Conservation (phyloP, 345 rosid species). For the Euphorbia lathyris region DNA sequence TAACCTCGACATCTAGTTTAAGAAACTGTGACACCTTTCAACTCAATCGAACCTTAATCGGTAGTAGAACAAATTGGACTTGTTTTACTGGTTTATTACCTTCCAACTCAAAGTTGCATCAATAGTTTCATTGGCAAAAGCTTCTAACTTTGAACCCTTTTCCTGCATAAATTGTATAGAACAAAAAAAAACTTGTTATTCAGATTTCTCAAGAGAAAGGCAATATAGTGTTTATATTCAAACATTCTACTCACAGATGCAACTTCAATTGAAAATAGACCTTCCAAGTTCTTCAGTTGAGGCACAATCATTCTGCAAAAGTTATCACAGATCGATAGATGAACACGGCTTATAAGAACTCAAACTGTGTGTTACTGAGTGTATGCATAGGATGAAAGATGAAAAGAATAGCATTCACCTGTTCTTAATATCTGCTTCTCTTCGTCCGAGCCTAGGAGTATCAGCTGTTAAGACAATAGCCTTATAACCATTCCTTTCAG, state of each 20-base stretch:
- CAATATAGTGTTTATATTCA: too few relatives aligned
- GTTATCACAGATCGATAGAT: not conserved
- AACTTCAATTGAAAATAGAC: conserved; percentile 49
- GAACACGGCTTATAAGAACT: not conserved
- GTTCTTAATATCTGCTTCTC: conserved; percentile 89
- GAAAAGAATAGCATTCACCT: conserved; percentile 35
- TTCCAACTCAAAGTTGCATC: conserved; percentile 76
- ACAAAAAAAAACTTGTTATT: not conserved
- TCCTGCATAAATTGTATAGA: conserved; percentile 36
- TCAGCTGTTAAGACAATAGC: conserved; percentile 84
- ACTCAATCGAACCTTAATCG: too few relatives aligned
- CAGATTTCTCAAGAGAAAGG: not conserved
- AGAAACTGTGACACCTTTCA: too few relatives aligned
- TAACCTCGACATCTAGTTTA: too few relatives aligned
- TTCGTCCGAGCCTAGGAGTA: conserved; percentile 75
- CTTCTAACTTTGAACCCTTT: conserved; percentile 58
- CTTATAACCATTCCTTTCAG: conserved; percentile 75
- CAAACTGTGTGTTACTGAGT: not conserved
- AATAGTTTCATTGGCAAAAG: conserved; percentile 31
- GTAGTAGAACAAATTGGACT: too few relatives aligned
- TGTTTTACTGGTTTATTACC: conserved; percentile 37
- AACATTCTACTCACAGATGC: conserved; percentile 43
- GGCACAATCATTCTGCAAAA: conserved; percentile 66
- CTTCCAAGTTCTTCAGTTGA: conserved; percentile 67
- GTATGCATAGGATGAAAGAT: not conserved